A percentile compares a stretch with the other conserved stretches of the same genome.
Evolutionary conservation across 208 protist species (phyloP).

Genomic region (Acanthamoeba triangularis): DNA sequence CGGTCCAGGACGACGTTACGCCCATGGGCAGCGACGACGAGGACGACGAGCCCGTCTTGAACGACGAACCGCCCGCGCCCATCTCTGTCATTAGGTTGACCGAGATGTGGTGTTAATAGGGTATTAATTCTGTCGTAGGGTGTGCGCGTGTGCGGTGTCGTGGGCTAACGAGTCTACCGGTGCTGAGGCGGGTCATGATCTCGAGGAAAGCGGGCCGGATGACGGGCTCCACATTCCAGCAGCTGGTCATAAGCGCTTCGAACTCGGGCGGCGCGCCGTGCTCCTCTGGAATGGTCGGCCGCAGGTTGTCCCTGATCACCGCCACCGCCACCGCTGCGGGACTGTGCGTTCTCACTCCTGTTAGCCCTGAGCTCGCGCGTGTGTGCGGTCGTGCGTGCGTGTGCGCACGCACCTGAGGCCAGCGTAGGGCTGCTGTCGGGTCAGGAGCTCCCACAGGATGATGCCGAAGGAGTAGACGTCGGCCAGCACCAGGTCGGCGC

Average conservation of each 20-base stretch:
- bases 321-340: conserved; percentile 48
- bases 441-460: conserved; percentile 55
- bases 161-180: too few species aligned
- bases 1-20: not conserved
- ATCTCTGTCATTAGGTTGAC: too few species aligned
- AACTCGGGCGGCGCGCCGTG: conserved; percentile 12
- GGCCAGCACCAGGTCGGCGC: not conserved
- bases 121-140: too few species aligned
- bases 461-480: conserved; percentile 58
- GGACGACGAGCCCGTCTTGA: not conserved
- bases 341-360: not conserved
- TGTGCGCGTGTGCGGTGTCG: too few species aligned
- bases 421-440: conserved; percentile 5
- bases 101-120: too few species aligned
- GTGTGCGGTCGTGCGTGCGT: too few species aligned
- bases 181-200: conserved; percentile 17
- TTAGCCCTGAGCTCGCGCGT: too few species aligned
- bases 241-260: not conserved
- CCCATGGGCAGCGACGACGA: not conserved
- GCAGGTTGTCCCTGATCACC: conserved; percentile 44
- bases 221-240: conserved; percentile 46
- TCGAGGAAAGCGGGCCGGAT: conserved; percentile 57
- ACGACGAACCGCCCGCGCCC: not conserved
- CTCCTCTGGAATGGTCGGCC: not conserved
- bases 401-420: not conserved